phyloP scores from a whole-genome alignment of 2,329 filamentous ascomycete genomes.

The Aspergillus quadrilineatus region DNA sequence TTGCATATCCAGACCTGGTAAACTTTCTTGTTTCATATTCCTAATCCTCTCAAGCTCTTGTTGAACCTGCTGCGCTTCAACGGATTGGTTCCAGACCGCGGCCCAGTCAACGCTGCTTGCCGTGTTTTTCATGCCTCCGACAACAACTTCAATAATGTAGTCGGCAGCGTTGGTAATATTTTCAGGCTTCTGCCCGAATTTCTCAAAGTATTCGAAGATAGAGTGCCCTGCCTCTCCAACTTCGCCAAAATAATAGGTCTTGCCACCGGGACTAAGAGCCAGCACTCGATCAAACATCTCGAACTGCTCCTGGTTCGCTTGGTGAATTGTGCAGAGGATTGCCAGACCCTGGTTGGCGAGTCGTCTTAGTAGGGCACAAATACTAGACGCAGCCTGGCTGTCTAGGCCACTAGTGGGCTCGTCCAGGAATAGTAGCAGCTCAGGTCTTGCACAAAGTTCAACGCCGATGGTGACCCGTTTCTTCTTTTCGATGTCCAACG shows the following conservation, averaged over 20 bases:
- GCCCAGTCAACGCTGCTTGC: slow-evolving; percentile 63
- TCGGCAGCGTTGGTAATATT: slow-evolving; percentile 61
- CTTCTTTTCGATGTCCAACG: slow-evolving; percentile 63
- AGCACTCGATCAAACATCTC: slow-evolving; percentile 67
- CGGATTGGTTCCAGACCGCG: slow-evolving; percentile 64
- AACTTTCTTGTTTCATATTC: slow-evolving; percentile 44
- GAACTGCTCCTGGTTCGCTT: slow-evolving; percentile 64
- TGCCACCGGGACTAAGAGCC: slow-evolving; percentile 63
- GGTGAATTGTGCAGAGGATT: slow-evolving; percentile 69
- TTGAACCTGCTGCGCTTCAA: slow-evolving; percentile 56
- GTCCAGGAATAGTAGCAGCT: slow-evolving; percentile 65
- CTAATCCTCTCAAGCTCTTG: slow-evolving; percentile 63
- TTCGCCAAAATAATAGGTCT: slow-evolving; percentile 67
- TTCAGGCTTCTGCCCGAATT: slow-evolving; percentile 60
- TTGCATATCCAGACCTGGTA: not conserved
- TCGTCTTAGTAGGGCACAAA: slow-evolving; percentile 63
- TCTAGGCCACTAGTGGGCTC: slow-evolving; percentile 67
- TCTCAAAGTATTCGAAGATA: slow-evolving; percentile 64
- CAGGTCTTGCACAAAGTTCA: slow-evolving; percentile 64
- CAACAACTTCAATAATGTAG: slow-evolving; percentile 61
- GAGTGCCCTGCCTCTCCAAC: slow-evolving; percentile 62
- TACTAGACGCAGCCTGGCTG: slow-evolving; percentile 62
- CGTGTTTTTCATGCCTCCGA: slow-evolving; percentile 51
- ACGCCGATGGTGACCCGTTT: slow-evolving; percentile 70
- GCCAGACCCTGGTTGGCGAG: slow-evolving; percentile 62